phyloP scores from a whole-genome alignment of 2,329 filamentous ascomycete species.

The Paraphoma chrysanthemicola region DNA sequence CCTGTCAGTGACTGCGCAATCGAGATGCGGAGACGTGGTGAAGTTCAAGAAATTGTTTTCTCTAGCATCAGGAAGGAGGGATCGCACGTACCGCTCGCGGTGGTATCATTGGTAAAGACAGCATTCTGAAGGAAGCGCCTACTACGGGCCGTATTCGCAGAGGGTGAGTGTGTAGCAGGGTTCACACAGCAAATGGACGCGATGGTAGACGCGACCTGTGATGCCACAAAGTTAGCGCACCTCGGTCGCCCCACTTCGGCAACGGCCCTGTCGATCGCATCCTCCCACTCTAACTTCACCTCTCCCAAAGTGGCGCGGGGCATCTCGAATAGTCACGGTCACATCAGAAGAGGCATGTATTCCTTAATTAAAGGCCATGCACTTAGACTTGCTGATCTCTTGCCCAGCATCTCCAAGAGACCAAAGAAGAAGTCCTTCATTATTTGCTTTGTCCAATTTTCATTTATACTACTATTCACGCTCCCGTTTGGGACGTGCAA shows the following conservation, averaged over 20 bases:
- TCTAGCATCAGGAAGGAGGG: not conserved
- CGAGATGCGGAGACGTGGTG: not conserved
- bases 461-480: too few species aligned
- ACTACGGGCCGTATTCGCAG: not conserved
- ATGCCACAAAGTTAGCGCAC: constrained; percentile 2
- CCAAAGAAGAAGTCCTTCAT: too few species aligned
- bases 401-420: too few species aligned
- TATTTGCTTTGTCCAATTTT: too few species aligned
- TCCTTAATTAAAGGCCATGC: too few species aligned
- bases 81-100: constrained; percentile 18
- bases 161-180: not conserved
- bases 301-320: not conserved
- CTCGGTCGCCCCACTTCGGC: not conserved
- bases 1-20: not conserved
- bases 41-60: not conserved
- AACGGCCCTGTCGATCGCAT: not conserved
- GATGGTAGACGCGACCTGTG: constrained; percentile 5
- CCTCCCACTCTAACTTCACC: not conserved
- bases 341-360: too few species aligned
- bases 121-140: constrained; percentile 11
- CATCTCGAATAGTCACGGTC: too few species aligned
- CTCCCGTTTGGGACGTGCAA: too few species aligned
- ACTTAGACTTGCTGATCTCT: too few species aligned
- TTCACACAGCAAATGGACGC: not conserved
- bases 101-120: constrained; percentile 25